Evolutionary conservation across 495 filamentous ascomycete genomes (phyloP).

Genomic region (Apiosordaria backusii): DNA sequence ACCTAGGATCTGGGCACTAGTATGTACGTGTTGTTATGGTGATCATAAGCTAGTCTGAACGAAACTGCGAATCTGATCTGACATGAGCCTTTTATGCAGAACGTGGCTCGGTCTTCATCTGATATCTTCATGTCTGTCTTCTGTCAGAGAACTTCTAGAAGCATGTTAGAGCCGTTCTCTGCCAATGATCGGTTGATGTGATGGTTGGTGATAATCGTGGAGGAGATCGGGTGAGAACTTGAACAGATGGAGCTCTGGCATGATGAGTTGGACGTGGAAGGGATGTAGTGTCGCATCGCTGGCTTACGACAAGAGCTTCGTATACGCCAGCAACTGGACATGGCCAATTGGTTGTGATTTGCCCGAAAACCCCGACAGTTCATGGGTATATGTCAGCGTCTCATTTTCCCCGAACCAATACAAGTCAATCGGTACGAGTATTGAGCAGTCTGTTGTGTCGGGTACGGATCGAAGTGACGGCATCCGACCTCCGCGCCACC

Average conservation of each 20-base stretch:
- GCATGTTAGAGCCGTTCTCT: slow-evolving; percentile 2
- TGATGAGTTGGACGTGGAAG: background rate
- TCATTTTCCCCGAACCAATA: no score
- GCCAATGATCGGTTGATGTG: background rate
- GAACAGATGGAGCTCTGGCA: no score
- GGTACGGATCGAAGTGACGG: background rate
- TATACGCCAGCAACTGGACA: no score
- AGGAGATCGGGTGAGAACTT: background rate
- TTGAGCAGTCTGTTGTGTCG: background rate
- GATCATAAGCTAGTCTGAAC: slow-evolving; percentile 7
- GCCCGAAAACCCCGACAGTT: no score
- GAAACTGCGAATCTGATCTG: background rate
- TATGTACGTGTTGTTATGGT: background rate
- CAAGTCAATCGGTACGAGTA: no score
- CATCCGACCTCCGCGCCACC: slow-evolving; percentile 10
- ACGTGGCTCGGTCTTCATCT: background rate
- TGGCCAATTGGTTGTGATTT: no score
- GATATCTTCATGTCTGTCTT: background rate
- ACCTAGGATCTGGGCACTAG: background rate
- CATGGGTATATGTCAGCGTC: no score
- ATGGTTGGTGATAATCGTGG: background rate
- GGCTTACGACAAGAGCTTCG: background rate
- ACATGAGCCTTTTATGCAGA: slow-evolving; percentile 3
- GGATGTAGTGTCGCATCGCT: background rate
- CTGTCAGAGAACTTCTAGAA: slow-evolving; percentile 8